Conservation (phyloP, 768 basidiomycete genomes). For the Symmetrospora coprosmae region DNA sequence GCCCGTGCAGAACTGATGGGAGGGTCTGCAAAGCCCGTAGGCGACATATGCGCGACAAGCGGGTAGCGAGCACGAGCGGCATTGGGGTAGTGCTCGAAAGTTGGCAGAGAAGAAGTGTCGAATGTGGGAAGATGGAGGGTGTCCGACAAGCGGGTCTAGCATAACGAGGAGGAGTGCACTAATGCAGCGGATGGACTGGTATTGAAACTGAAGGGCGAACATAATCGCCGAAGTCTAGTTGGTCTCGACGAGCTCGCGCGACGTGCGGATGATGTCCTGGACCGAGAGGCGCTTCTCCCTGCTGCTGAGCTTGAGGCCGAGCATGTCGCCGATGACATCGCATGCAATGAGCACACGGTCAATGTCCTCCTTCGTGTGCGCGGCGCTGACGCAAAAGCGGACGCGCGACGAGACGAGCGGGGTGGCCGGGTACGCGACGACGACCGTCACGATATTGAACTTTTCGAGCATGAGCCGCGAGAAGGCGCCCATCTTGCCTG, state of each 20-base stretch:
- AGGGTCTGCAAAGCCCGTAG: too few relatives aligned
- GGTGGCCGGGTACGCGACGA: constrained; percentile 42
- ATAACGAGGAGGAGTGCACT: too few relatives aligned
- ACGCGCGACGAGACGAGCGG: constrained; percentile 75
- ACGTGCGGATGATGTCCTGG: constrained; percentile 2
- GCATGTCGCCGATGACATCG: constrained; percentile 75
- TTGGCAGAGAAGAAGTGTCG: too few relatives aligned
- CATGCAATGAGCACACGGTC: constrained; percentile 71
- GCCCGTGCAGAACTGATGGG: too few relatives aligned
- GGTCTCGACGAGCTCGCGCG: constrained; percentile 4
- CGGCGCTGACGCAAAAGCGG: constrained; percentile 81
- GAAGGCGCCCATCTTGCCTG: constrained; percentile 80
- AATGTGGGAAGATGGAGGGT: too few relatives aligned
- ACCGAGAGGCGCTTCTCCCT: not conserved
- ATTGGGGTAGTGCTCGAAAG: too few relatives aligned
- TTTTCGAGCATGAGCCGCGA: constrained; percentile 69
- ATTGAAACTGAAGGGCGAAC: too few relatives aligned
- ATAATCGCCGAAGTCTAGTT: too few relatives aligned
- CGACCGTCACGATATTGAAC: constrained; percentile 30
- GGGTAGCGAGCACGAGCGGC: too few relatives aligned
- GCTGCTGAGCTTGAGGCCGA: constrained; percentile 65
- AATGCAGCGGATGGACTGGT: too few relatives aligned
- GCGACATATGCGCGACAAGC: too few relatives aligned
- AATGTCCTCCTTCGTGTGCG: constrained; percentile 95
- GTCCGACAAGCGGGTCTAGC: too few relatives aligned